phyloP scores from a whole-genome alignment of 345 rosid genomes.

The Salix arbutifolia region DNA sequence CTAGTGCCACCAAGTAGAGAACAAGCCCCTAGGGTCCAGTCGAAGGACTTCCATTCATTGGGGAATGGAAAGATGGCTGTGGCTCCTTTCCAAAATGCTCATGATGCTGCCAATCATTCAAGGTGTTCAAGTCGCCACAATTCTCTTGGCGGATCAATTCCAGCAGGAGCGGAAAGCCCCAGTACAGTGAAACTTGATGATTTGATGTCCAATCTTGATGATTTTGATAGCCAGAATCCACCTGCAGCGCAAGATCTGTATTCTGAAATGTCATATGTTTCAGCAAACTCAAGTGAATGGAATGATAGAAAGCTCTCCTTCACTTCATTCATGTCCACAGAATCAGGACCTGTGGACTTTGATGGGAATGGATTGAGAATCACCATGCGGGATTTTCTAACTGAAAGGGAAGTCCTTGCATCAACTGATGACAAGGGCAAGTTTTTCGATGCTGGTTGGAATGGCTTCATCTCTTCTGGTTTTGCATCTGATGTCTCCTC shows the following conservation, averaged over 20 bases:
- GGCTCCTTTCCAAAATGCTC: constrained; percentile 17
- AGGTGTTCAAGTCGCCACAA: constrained; percentile 14
- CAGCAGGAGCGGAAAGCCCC: constrained; percentile 10
- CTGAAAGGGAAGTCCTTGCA: constrained; percentile 8
- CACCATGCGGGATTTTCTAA: neutral
- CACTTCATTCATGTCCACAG: constrained; percentile 28
- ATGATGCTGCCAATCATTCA: constrained; percentile 24
- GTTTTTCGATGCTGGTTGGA: neutral
- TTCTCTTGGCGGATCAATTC: constrained; percentile 15
- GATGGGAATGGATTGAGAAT: constrained; percentile 5
- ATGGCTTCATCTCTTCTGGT: neutral
- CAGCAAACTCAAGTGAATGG: constrained; percentile 40
- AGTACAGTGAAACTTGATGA: constrained; percentile 24
- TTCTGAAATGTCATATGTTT: constrained; percentile 41
- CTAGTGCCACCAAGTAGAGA: constrained; percentile 7
- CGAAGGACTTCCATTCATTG: constrained; percentile 14
- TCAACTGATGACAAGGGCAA: constrained; percentile 4
- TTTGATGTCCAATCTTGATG: constrained; percentile 3
- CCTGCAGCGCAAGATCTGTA: constrained; percentile 21
- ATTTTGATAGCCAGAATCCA: constrained; percentile 7
- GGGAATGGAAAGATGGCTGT: constrained; percentile 22
- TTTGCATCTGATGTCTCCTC: neutral
- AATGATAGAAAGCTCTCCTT: constrained; percentile 27
- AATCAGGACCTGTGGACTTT: constrained; percentile 18
- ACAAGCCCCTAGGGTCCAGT: constrained; percentile 4